Percentiles rank a stretch among this genome's conserved stretches.
phyloP scores from a whole-genome alignment of 768 basidiomycete genomes.

The Suillus variegatus region DNA sequence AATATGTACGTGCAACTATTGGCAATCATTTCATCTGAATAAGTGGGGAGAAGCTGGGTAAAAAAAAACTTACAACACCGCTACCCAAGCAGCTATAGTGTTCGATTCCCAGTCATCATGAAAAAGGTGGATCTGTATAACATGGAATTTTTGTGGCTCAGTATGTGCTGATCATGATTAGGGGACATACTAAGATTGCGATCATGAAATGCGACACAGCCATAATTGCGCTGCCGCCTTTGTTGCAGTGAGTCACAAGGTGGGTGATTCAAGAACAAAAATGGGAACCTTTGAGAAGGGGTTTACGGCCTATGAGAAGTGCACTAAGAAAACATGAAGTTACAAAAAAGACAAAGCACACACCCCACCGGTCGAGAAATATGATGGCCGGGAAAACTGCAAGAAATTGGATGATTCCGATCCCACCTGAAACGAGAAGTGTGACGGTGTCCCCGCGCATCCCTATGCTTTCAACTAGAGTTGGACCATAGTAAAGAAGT shows the following conservation, averaged over 20 bases:
- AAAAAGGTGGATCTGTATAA: slow-evolving; percentile 46
- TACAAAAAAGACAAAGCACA: slow-evolving; percentile 11
- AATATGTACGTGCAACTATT: slow-evolving; percentile 68
- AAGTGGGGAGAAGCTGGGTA: not conserved
- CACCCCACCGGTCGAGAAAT: slow-evolving; percentile 67
- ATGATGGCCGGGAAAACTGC: slow-evolving; percentile 75
- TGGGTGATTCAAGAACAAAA: not conserved
- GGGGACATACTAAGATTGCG: slow-evolving; percentile 53
- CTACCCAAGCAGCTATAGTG: slow-evolving; percentile 60
- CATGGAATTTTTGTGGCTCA: not conserved
- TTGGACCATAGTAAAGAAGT: slow-evolving; percentile 80
- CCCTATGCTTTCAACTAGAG: slow-evolving; percentile 64
- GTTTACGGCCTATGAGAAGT: slow-evolving; percentile 54
- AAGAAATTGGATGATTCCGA: slow-evolving; percentile 77
- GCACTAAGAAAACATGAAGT: slow-evolving; percentile 1
- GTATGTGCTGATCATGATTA: not conserved
- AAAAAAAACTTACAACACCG: slow-evolving; percentile 55
- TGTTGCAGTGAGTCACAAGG: not conserved
- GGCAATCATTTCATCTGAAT: not conserved
- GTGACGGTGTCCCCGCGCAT: slow-evolving; percentile 58
- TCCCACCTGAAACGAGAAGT: slow-evolving; percentile 73
- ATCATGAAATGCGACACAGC: slow-evolving; percentile 62
- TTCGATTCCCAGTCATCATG: slow-evolving; percentile 61
- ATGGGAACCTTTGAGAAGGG: slow-evolving; percentile 52
- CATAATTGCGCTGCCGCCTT: slow-evolving; percentile 67